Evolutionary conservation across 768 basidiomycete species (phyloP), one percentile per base, ranked within the genome.

Genomic region (Amanita exitialis): DNA sequence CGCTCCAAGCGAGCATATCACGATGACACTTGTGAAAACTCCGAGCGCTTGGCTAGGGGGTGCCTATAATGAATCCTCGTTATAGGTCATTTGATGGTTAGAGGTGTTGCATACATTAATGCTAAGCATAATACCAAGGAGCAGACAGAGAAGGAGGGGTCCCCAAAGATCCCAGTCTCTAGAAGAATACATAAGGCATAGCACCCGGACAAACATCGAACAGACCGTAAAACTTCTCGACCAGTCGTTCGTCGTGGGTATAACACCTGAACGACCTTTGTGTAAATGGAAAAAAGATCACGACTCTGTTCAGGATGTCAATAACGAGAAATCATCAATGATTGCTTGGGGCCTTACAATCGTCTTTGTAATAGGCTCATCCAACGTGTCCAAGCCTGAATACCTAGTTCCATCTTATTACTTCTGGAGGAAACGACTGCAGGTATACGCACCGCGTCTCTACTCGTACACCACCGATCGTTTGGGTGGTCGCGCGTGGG

Each of bases 91-190:
- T 6, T 7, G 10, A 35, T 12, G 28, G 35, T 9, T 6, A 4
- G 18, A 21, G 39, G 49, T 34, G 12, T 30, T 45, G 34, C 77
- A 47, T 61, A 89, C 91, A 64, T 89, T 90, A 42, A 91, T 68
- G 61, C 89, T 92, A 16, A 95, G 77, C 74, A 93, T 83, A 39
- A 90, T 83, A 47, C 83, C 87, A 10, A 94, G 76, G 36, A 78
- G 64, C 49, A 94, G 73, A 58, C 86, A 90, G 36, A 93, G 75
- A 21, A 97, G 74, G 2, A 97, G 73, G 9, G 94, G 94, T 3
- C 94, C 94, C 95, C 95, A 98, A 21, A 98, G 75, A 67, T 98
- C 95, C 95, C 94, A 98, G 62, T 97, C 94, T 56, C 92, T 92
- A 52, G n/a, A 21, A n/a, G 38, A 16, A 42, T 25, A 6, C 45